These are phyloP conservation scores for Trifolium fragiferum DNA, from an alignment of 306 rosid genomes.

Conservation along the genomic window DNA sequence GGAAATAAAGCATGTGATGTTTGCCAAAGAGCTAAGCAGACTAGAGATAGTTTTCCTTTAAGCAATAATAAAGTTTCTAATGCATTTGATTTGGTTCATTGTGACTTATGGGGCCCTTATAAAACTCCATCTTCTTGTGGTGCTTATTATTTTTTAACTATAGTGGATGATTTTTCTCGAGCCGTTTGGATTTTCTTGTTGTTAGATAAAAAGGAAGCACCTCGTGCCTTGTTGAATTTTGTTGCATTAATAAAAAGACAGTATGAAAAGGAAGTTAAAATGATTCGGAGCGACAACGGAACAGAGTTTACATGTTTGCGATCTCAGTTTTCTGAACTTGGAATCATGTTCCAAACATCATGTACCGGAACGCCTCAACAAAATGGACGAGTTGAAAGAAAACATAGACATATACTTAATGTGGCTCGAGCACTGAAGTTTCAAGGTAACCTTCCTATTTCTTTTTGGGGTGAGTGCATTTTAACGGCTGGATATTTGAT, in stretches of 20 bases:
- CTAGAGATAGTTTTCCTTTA: not conserved
- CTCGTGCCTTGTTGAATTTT: not conserved
- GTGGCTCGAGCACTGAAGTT: too few relatives aligned
- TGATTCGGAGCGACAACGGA: not conserved
- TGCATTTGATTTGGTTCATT: too few relatives aligned
- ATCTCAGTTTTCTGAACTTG: not conserved
- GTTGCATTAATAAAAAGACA: not conserved
- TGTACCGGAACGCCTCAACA: not conserved
- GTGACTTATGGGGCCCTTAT: not conserved
- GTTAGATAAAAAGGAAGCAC: too few relatives aligned
- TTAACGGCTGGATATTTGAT: not conserved
- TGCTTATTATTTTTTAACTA: slow-evolving; percentile 7
- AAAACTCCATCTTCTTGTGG: slow-evolving; percentile 1
- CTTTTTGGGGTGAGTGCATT: too few relatives aligned
- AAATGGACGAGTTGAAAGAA: too few relatives aligned
- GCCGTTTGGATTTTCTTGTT: too few relatives aligned
- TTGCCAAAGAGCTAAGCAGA: not conserved
- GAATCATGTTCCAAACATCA: not conserved
- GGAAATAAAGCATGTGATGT: not conserved
- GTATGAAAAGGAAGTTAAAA: too few relatives aligned
- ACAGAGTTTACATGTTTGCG: not conserved
- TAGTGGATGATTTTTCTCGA: not conserved
- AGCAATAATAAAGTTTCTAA: too few relatives aligned
- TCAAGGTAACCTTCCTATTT: too few relatives aligned
- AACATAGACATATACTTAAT: too few relatives aligned